Evolutionary conservation across 345 rosid species (phyloP).

Genomic region (Ceriops decandra): DNA sequence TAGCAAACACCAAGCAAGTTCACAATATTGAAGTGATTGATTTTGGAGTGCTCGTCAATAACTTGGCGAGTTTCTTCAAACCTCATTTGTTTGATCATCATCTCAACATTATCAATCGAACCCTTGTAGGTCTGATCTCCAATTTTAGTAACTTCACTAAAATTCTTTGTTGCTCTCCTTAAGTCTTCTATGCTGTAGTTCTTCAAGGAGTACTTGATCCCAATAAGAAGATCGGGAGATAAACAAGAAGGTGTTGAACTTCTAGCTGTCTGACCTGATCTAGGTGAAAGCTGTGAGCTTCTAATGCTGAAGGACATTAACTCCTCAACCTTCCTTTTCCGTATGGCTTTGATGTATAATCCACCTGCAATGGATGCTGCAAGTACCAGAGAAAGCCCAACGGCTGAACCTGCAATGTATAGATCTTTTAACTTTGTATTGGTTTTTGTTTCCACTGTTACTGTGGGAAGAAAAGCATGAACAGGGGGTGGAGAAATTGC

Average conservation of each 20-base stretch:
- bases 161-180: slow-evolving; percentile 33
- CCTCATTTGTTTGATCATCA: slow-evolving; percentile 47
- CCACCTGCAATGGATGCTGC: slow-evolving; percentile 30
- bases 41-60: slow-evolving; percentile 45
- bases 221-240: slow-evolving; percentile 53
- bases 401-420: slow-evolving; percentile 43
- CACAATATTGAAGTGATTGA: slow-evolving; percentile 53
- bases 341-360: slow-evolving; percentile 26
- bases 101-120: slow-evolving; percentile 27
- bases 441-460: slow-evolving; percentile 13
- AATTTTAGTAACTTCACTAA: slow-evolving; percentile 38
- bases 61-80: slow-evolving; percentile 40
- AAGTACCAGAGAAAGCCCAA: slow-evolving; percentile 32
- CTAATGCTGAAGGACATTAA: slow-evolving; percentile 35
- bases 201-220: slow-evolving; percentile 44
- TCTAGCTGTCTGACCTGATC: slow-evolving; percentile 28
- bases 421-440: slow-evolving; percentile 26
- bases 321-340: slow-evolving; percentile 27
- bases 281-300: slow-evolving; percentile 34
- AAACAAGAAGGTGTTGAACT: slow-evolving; percentile 45
- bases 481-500: slow-evolving; percentile 36
- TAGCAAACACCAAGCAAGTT: slow-evolving; percentile 48
- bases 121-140: slow-evolving; percentile 35
- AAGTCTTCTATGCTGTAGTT: slow-evolving; percentile 38
- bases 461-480: slow-evolving; percentile 44